Base-by-base conservation (phyloP, 2,329 filamentous ascomycete species). In the Epichloe baconii region DNA sequence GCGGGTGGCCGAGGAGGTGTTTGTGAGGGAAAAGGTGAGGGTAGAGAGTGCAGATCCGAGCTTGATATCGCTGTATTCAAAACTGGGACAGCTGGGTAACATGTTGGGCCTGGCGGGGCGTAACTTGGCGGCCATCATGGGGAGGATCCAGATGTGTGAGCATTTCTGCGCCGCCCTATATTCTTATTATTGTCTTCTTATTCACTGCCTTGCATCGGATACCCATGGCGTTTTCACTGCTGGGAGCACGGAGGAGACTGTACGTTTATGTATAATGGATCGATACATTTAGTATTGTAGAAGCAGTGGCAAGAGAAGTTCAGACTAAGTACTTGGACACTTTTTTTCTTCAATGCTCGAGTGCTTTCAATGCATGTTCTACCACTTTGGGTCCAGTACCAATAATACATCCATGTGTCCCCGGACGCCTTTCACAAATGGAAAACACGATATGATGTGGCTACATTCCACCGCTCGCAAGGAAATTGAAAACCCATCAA, bases 31-130 rank as follows among this genome's bases (percentile, higher is more conserved):
- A 65, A 96, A 96, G 70, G 79, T 95, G 4, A 77, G 86, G 41
- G 84, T 96, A 2, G 90, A 95, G 66, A 91, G 82, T 60, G 87
- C 89, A 51, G 90, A 97, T 65, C 91, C 91, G 1, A 90, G 82
- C 59, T 65, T 96, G 56, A 82, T 96, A 64, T 85, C 86, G 37
- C 74, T 93, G 36, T 84, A 87, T 65, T 85, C 88, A 5, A 96
- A 96, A 68, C 71, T 96, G 58, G 80, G 77, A 34, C 88, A 86
- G 4, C 69, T 96, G 52, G 83, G 85, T 55, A 80, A 89, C 59
- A 83, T 83, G 54, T 74, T 95, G 19, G 73, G 75, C 52, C 72
- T 86, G 55, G 83, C 84, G 56, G 76, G 86, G 58, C 74, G 78
- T 51, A 89, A 89, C 12, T 67, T 96, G 56, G 79, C 80, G 23